Evolutionary conservation across 2,329 filamentous ascomycete genomes (phyloP), one percentile per base, ranked within the genome.

Genomic region (Dactylellina sp.): DNA sequence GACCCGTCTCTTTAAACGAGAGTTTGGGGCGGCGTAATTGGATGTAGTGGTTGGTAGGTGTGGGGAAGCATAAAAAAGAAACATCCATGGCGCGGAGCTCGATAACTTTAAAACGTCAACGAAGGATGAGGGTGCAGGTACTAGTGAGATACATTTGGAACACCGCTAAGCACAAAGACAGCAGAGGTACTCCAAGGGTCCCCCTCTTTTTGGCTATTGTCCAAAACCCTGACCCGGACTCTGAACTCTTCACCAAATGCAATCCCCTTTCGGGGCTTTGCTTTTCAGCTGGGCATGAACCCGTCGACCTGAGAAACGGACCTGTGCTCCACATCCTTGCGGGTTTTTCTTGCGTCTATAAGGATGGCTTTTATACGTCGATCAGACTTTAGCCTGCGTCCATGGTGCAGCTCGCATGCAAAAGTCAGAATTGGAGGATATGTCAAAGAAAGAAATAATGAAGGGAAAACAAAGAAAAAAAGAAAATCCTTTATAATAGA

Each of bases 101-200:
- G 60, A 74, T 74, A 74, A 74, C 70, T 74, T 74, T 74, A 74
- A 74, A 64, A 74, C 62, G 63, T 61, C 70, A 53, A 74, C 56
- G 55, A 60, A 56, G 40, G 37, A 22, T n/a, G 39, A 57, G 61
- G 59, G 66, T 71, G 59, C 59, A 71, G 66, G 70, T 65, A 65
- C 61, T 32, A 55, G 32, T 55, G 39, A 66, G 70, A 65, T 64
- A 65, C 70, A 44, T 55, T 52, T 61, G 47, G 61, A 50, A 65
- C 70, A 66, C 49, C 61, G 53, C 61, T 55, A 63, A 55, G 22
- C 42, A 61, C 46, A 39, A 70, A 22, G 53, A 57, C 60, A 42
- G 55, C 47, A 37, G 49, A 74, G 61, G 70, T 74, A 74, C 70
- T 62, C 55, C 46, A 61, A 39, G 60, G 61, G 32, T 64, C 70